phyloP scores from a whole-genome alignment of 2,329 filamentous ascomycete species.

The Calonectria hawksworthii region DNA sequence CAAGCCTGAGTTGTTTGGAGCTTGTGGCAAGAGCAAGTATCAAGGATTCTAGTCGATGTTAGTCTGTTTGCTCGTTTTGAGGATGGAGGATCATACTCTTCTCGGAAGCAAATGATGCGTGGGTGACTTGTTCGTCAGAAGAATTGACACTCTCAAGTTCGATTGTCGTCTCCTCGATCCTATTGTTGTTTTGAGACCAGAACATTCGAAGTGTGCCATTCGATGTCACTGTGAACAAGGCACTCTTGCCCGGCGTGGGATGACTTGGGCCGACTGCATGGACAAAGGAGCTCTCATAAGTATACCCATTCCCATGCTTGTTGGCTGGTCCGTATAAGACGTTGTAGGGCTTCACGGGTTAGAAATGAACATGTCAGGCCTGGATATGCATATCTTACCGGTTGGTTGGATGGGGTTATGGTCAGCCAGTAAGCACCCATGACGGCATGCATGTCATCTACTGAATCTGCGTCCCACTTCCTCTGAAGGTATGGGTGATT shows the following conservation, averaged over 20 bases:
- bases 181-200: constrained; percentile 80
- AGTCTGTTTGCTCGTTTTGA: constrained; percentile 11
- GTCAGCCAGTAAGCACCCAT: constrained; percentile 90
- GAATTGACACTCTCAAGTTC: constrained; percentile 81
- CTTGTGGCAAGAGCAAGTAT: constrained; percentile 77
- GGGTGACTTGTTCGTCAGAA: constrained; percentile 82
- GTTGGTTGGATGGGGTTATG: constrained; percentile 63
- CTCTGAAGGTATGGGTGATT: constrained; percentile 78
- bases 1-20: constrained; percentile 80
- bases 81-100: constrained; percentile 67
- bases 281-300: constrained; percentile 76
- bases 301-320: constrained; percentile 75
- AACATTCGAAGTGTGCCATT: constrained; percentile 81
- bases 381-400: constrained; percentile 44
- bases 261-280: constrained; percentile 81
- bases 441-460: constrained; percentile 82
- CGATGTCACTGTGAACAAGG: constrained; percentile 82
- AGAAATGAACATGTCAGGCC: not conserved
- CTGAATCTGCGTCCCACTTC: constrained; percentile 74
- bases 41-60: constrained; percentile 62
- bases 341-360: constrained; percentile 53
- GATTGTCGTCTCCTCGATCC: constrained; percentile 79
- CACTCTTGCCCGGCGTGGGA: constrained; percentile 77
- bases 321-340: constrained; percentile 72
- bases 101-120: constrained; percentile 82